A percentile compares a stretch with the other conserved stretches of the same genome.
Evolutionary conservation across 129 eudicot genomes (phyloP).

Genomic region (Flaveria brownii): DNA sequence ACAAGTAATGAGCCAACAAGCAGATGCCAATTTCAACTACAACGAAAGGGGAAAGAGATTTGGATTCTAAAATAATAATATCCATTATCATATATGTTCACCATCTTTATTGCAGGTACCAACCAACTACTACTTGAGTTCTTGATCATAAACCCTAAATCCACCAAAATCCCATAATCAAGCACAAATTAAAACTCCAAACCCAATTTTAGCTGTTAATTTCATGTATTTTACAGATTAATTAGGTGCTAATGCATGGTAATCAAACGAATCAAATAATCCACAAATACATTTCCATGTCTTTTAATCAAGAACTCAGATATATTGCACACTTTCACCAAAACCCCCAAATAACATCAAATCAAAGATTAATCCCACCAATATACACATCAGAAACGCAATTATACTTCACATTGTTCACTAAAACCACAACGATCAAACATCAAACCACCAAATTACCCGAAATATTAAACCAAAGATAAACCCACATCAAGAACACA

Average conservation of each 20-base stretch:
- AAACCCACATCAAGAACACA: slow-evolving; percentile 19
- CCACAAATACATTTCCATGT: background rate
- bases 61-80: background rate
- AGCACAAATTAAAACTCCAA: background rate
- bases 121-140: background rate
- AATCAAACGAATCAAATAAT: background rate
- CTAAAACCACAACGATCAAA: background rate
- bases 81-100: background rate
- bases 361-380: background rate
- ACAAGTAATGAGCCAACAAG: background rate
- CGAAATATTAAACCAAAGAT: slow-evolving; percentile 7
- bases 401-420: slow-evolving; percentile 13
- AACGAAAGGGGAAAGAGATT: background rate
- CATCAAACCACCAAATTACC: background rate
- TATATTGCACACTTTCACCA: background rate
- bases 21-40: background rate
- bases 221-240: slow-evolving; percentile 3
- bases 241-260: background rate
- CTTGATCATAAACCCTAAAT: slow-evolving; percentile 19
- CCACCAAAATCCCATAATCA: slow-evolving; percentile 17
- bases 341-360: background rate
- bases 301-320: no score
- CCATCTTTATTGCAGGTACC: slow-evolving; percentile 1
- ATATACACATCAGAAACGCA: background rate
- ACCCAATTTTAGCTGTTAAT: background rate